A percentile compares a stretch with the other conserved stretches of the same genome.
Conservation (phyloP, 805 yeast genomes). For the Wickerhamia fluorescens region DNA sequence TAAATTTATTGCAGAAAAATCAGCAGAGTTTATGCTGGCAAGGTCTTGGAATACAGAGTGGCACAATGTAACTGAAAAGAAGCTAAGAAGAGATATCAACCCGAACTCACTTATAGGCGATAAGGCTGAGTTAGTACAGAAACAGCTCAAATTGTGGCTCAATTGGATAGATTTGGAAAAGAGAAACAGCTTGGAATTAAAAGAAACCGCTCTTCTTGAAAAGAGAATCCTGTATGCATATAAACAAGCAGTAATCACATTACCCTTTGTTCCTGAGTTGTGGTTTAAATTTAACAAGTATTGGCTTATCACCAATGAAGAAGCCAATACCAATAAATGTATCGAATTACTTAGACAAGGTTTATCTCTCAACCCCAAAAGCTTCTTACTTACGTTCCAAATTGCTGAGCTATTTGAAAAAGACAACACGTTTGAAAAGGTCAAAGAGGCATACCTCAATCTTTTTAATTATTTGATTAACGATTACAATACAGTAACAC, state of each 20-base stretch:
- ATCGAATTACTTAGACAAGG: slow-evolving; percentile 49
- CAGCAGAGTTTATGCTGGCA: slow-evolving; percentile 82
- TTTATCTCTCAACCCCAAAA: slow-evolving; percentile 57
- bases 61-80: slow-evolving; percentile 45
- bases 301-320: slow-evolving; percentile 24
- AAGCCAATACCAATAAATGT: slow-evolving; percentile 33
- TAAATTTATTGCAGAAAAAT: slow-evolving; percentile 73
- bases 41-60: slow-evolving; percentile 71
- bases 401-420: slow-evolving; percentile 66
- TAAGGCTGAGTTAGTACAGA: slow-evolving; percentile 12
- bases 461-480: slow-evolving; percentile 42
- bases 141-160: slow-evolving; percentile 54
- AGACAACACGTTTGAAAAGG: slow-evolving; percentile 42
- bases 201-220: slow-evolving; percentile 38
- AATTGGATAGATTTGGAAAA: slow-evolving; percentile 78
- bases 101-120: slow-evolving; percentile 18
- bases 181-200: slow-evolving; percentile 57
- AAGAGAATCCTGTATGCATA: slow-evolving; percentile 66
- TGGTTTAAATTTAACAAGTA: slow-evolving; percentile 62
- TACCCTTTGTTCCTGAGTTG: slow-evolving; percentile 61
- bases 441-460: slow-evolving; percentile 42
- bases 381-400: slow-evolving; percentile 59
- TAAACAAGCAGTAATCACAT: slow-evolving; percentile 55
- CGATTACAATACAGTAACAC: slow-evolving; percentile 23
- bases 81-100: slow-evolving; percentile 36